Conservation (phyloP, 345 rosid species). For the Cardamine occulta region DNA sequence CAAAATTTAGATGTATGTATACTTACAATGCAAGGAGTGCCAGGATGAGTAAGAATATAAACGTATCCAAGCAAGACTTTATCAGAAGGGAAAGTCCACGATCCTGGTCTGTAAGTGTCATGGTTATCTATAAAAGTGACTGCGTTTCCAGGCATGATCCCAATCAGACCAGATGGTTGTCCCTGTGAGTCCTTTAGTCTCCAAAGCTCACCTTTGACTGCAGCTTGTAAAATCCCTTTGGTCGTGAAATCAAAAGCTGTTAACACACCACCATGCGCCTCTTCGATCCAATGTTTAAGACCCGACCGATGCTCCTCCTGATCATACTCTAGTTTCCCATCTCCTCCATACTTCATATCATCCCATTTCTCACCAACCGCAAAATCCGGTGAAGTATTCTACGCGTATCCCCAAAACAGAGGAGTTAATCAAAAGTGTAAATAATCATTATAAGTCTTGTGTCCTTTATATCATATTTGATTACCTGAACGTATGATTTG, state of each 20-base stretch:
- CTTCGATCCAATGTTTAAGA: conserved; percentile 63
- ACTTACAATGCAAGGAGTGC: conserved; percentile 72
- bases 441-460: background rate
- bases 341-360: conserved; percentile 53
- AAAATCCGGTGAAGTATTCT: conserved; percentile 61
- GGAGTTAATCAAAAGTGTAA: background rate
- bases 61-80: conserved; percentile 89
- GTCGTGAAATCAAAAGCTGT: conserved; percentile 89
- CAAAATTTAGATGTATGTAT: background rate
- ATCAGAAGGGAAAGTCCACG: conserved; percentile 78
- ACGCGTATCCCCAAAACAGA: conserved; percentile 35
- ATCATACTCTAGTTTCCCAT: conserved; percentile 55
- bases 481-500: conserved; percentile 49
- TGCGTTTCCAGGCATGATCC: conserved; percentile 68
- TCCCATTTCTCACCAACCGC: conserved; percentile 89
- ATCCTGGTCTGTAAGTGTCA: conserved; percentile 66
- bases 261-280: conserved; percentile 65
- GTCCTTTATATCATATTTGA: background rate
- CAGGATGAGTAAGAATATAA: conserved; percentile 87
- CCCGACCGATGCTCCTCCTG: conserved; percentile 66
- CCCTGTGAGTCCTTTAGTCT: conserved; percentile 71
- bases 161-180: conserved; percentile 79
- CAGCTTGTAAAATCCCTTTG: conserved; percentile 78
- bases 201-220: conserved; percentile 79
- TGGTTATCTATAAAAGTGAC: conserved; percentile 89